Percentiles rank a stretch among this genome's conserved stretches.
Evolutionary conservation across 495 filamentous ascomycete species (phyloP).

Genomic region (Monascus purpureus): DNA sequence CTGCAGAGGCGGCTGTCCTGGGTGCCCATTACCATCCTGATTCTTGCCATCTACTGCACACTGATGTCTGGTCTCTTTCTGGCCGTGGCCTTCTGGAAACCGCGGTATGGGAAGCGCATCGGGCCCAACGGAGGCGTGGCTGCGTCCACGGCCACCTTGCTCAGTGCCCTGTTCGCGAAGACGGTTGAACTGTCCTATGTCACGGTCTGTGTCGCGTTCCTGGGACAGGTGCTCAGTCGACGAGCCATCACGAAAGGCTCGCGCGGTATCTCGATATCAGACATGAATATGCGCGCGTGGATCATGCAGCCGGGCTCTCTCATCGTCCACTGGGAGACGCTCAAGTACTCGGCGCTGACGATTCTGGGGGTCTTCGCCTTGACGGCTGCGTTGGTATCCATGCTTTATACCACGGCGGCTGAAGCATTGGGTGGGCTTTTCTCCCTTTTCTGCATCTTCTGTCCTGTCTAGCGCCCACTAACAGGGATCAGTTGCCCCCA

Average conservation of each 20-base stretch:
- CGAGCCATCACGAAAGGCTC: constrained; percentile 42
- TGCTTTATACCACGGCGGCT: constrained; percentile 62
- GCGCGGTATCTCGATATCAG: constrained; percentile 52
- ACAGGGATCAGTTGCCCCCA: constrained; percentile 39
- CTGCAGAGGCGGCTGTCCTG: constrained; percentile 21
- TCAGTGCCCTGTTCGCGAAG: constrained; percentile 54
- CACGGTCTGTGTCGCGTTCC: constrained; percentile 58
- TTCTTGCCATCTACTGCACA: constrained; percentile 53
- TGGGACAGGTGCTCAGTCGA: constrained; percentile 57
- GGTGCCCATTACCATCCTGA: constrained; percentile 41
- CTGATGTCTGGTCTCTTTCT: constrained; percentile 52
- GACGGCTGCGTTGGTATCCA: constrained; percentile 43
- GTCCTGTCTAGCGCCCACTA: neutral
- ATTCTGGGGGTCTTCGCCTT: constrained; percentile 44
- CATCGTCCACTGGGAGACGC: constrained; percentile 48
- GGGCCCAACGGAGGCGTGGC: constrained; percentile 30
- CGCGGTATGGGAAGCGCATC: constrained; percentile 43
- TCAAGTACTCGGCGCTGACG: constrained; percentile 46
- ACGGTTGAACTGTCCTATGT: constrained; percentile 65
- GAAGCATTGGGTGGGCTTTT: constrained; percentile 40
- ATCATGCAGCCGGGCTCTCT: constrained; percentile 51
- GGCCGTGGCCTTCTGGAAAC: constrained; percentile 39
- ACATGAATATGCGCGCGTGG: constrained; percentile 52
- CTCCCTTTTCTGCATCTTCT: neutral
- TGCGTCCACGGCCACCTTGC: constrained; percentile 42